Conservation (phyloP, 75 land plant species). For the Cunninghamia lanceolata region DNA sequence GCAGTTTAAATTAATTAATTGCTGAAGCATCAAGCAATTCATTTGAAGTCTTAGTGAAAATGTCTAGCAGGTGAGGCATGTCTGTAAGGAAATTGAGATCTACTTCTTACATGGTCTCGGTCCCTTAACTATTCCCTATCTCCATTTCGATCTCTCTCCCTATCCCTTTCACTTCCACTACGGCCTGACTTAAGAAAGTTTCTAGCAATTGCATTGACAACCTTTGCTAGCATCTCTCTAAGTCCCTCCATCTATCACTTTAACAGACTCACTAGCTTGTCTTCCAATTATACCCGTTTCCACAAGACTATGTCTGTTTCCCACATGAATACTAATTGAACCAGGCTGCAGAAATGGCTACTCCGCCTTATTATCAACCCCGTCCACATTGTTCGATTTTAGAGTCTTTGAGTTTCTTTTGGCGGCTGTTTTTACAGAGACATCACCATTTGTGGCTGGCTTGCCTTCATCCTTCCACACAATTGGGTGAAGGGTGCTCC, state of each 20-base stretch:
- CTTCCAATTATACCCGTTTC: conserved; percentile 95
- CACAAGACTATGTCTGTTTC: conserved; percentile 49
- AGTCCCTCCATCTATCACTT: conserved; percentile 94
- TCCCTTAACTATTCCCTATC: conserved; percentile 27
- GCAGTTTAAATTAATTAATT: conserved; percentile 7
- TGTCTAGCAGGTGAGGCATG: conserved; percentile 33
- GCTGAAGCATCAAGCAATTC: conserved; percentile 11
- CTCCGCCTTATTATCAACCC: neutral
- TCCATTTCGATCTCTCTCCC: conserved; percentile 6
- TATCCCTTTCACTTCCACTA: conserved; percentile 6
- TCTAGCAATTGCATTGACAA: too few relatives aligned
- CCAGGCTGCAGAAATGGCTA: conserved; percentile 21
- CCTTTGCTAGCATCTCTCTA: too few relatives aligned
- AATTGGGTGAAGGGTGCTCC: neutral
- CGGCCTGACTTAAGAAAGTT: too few relatives aligned
- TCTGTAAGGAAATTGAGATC: conserved; percentile 63
- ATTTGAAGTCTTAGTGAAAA: conserved; percentile 24
- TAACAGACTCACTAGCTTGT: conserved; percentile 95
- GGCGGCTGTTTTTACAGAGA: neutral
- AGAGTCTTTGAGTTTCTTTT: neutral
- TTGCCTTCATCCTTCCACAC: neutral
- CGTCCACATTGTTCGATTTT: neutral
- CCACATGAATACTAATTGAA: conserved; percentile 40
- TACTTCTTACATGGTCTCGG: conserved; percentile 38
- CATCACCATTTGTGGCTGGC: neutral